Evolutionary conservation across 306 rosid genomes (phyloP), one percentile per base, ranked within the genome.

Genomic region (Prunus kanzakura): DNA sequence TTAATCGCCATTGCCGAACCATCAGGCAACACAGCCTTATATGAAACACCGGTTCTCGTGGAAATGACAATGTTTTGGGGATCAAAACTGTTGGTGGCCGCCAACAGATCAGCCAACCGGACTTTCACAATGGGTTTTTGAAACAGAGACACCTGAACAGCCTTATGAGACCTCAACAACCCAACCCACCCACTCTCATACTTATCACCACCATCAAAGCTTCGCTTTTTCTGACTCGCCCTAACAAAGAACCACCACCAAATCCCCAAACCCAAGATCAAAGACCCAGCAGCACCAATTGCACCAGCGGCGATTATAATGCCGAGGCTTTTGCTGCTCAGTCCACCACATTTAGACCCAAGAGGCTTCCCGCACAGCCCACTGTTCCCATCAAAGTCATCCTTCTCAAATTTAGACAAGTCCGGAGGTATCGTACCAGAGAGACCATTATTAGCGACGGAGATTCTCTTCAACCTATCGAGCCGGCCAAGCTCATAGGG

Each of bases 91-190:
- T 77, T 78, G 6, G 91, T 88, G 8, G 91, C 86, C 12, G 46
- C 54, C 51, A 88, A 75, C 35, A 88, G 62, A 76, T 85, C 91
- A 11, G 76, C 83, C 64, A 88, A 77, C 35, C 77, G 80, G 29
- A 88, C 81, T 62, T 88, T 88, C 35, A 88, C 89, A 11, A 85
- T 80, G 32, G 91, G 91, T 75, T 88, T 85, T 84, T 83, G 89
- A 61, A 88, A 88, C 85, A 88, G 54, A 55, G 84, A 83, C 27
- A 88, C 89, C 41, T 88, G 89, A 41, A 76, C 76, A 62, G 82
- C 84, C 86, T 77, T 83, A 56, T 85, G 73, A 22, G 84, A 79
- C 83, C 46, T 88, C 71, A 88, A 66, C 18, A 81, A 72, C 60
- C 78, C 82, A 58, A 85, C 80, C 91, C 91, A 85, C 12, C 75